Evolutionary conservation across 106 monocot species (phyloP).

Genomic region (Iris macrosiphon): DNA sequence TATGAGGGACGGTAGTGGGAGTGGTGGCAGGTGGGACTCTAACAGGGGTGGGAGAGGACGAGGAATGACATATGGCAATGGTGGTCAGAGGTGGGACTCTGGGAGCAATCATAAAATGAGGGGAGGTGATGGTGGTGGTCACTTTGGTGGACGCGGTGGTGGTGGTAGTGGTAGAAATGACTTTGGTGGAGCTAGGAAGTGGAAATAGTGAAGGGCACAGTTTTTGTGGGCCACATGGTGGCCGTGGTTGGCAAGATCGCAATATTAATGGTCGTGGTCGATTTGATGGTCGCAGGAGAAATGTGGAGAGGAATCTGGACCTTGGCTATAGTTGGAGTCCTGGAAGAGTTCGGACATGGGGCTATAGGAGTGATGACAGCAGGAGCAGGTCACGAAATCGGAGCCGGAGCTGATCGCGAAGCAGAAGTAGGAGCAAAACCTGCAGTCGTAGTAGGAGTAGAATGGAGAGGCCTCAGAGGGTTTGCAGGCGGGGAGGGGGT

Average conservation of each 20-base stretch:
- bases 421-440: no score
- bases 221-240: conserved; percentile 8
- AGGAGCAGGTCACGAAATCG: conserved; percentile 6
- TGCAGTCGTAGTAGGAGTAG: conserved; percentile 35
- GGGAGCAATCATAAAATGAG: conserved; percentile 23
- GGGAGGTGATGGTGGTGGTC: conserved; percentile 17
- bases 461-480: conserved; percentile 4
- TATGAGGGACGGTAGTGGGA: no score
- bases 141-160: conserved; percentile 10
- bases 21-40: no score
- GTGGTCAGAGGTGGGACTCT: conserved; percentile 20
- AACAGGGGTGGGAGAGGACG: no score
- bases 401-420: conserved; percentile 26
- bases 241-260: conserved; percentile 42
- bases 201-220: conserved; percentile 19
- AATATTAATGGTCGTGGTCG: conserved; percentile 41
- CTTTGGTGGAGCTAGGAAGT: conserved; percentile 13
- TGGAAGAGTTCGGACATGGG: conserved; percentile 40
- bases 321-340: conserved; percentile 54
- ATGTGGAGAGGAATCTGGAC: conserved; percentile 28
- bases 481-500: no score
- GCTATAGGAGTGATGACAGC: conserved; percentile 13
- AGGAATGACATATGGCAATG: conserved; percentile 10
- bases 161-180: conserved; percentile 23
- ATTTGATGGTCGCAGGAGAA: conserved; percentile 29